Evolutionary conservation across 2,329 filamentous ascomycete species (phyloP).

Genomic region (Neonectria faginata): DNA sequence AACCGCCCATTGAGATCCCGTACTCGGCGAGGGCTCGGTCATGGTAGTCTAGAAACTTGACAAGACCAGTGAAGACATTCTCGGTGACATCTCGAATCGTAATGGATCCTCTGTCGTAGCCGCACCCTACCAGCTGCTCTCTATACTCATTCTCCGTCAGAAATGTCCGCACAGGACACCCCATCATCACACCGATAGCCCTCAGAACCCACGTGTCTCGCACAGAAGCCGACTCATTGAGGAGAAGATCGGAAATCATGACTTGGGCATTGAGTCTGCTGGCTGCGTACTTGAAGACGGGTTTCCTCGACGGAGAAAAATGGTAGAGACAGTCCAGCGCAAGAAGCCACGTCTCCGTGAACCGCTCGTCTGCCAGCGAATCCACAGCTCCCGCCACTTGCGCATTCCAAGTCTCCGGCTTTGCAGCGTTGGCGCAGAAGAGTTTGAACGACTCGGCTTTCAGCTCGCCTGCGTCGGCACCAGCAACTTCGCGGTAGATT

Average conservation of each 20-base stretch:
- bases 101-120: conserved; percentile 58
- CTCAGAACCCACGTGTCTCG: conserved; percentile 51
- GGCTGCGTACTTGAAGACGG: conserved; percentile 57
- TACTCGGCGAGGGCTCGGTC: conserved; percentile 50
- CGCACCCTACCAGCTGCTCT: conserved; percentile 57
- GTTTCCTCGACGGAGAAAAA: conserved; percentile 63
- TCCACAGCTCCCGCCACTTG: conserved; percentile 42
- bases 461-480: neutral
- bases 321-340: conserved; percentile 69
- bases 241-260: conserved; percentile 67
- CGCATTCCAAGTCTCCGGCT: conserved; percentile 56
- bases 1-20: conserved; percentile 52
- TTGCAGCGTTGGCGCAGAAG: conserved; percentile 63
- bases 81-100: conserved; percentile 63
- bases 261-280: conserved; percentile 58
- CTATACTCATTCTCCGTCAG: conserved; percentile 59
- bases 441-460: conserved; percentile 49
- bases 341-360: conserved; percentile 61
- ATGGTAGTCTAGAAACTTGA: conserved; percentile 55
- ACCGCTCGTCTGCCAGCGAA: conserved; percentile 40
- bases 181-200: conserved; percentile 59
- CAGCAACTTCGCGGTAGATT: conserved; percentile 42
- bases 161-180: conserved; percentile 62
- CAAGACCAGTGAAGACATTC: conserved; percentile 64
- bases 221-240: conserved; percentile 48